Base-by-base conservation (phyloP, 2,329 filamentous ascomycete genomes). In the Sphaceloma murrayae region DNA sequence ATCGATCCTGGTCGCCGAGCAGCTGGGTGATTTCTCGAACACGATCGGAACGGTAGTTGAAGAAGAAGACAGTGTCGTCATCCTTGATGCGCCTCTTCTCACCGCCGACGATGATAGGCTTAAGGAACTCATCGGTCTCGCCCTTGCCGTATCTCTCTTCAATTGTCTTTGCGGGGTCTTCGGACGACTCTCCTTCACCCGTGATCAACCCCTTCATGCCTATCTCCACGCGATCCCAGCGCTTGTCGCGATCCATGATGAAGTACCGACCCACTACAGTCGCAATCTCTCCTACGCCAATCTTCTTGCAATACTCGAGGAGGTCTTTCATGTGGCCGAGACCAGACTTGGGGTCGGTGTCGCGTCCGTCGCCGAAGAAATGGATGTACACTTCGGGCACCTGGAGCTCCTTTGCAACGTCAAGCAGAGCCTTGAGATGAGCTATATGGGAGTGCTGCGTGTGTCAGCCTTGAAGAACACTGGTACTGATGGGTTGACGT, bases 41-140 rank as follows among this genome's bases (percentile, higher is more conserved):
- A 64, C 91, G 88, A 64, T 98, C 91, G 47, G 91, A 96, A 59
- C 91, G 86, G 75, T 98, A 98, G 79, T 98, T 98, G 84, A 98
- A 98, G 78, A 96, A 96, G 77, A 96, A 96, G 58, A 96, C 76
- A 44, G 86, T 89, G 62, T 98, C 91, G 54, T 83, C 75, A 60
- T 96, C 87, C 72, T 94, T 79, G 61, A 98, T 80, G 56, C 91
- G 82, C 50, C 75, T 73, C 59, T 94, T 84, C 55, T 85, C 77
- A 56, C 89, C 91, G 52, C 86, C 85, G 49, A 96, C 74, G 58
- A 98, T 87, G 64, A 98, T 96, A 54, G 91, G 91, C 70, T 93
- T 95, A 55, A 98, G 71, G 76, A 98, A 98, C 74, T 98, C 91
- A 61, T 98, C 91, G 48, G 79, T 94, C 72, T 96, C 86, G 46